Evolutionary conservation across 345 rosid genomes (phyloP).

Genomic region (Stellera chamaejasme): DNA sequence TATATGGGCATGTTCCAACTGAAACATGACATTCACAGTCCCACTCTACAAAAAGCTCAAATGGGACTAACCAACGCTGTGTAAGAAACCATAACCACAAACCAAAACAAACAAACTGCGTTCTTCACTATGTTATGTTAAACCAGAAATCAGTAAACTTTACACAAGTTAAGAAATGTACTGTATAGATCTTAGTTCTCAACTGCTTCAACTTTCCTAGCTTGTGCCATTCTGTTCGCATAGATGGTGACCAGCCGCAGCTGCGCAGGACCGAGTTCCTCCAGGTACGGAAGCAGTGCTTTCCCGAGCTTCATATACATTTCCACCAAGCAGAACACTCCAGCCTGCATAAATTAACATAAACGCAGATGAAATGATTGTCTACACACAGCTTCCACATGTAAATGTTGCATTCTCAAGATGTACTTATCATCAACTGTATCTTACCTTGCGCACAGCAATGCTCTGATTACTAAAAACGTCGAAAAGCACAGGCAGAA

Average conservation of each 20-base stretch:
- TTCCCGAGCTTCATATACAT: slow-evolving; percentile 57
- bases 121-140: no score
- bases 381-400: background rate
- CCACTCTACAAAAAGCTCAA: no score
- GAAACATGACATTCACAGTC: no score
- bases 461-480: slow-evolving; percentile 59
- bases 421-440: background rate
- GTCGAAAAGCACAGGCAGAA: slow-evolving; percentile 50
- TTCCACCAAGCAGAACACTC: slow-evolving; percentile 60
- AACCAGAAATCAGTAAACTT: no score
- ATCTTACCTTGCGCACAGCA: slow-evolving; percentile 55
- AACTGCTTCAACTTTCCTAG: slow-evolving; percentile 27
- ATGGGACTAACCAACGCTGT: no score
- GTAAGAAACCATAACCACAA: no score
- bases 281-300: slow-evolving; percentile 52
- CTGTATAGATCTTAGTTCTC: background rate
- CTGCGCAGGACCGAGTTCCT: slow-evolving; percentile 47
- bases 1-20: no score
- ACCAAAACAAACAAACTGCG: no score
- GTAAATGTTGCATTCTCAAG: no score
- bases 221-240: slow-evolving; percentile 52
- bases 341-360: slow-evolving; percentile 27
- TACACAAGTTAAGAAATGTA: no score
- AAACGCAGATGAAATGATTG: background rate
- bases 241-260: slow-evolving; percentile 51